Evolutionary conservation across 371 early-diverging fungal species (phyloP).

Genomic region (Lichtheimia hyalospora): DNA sequence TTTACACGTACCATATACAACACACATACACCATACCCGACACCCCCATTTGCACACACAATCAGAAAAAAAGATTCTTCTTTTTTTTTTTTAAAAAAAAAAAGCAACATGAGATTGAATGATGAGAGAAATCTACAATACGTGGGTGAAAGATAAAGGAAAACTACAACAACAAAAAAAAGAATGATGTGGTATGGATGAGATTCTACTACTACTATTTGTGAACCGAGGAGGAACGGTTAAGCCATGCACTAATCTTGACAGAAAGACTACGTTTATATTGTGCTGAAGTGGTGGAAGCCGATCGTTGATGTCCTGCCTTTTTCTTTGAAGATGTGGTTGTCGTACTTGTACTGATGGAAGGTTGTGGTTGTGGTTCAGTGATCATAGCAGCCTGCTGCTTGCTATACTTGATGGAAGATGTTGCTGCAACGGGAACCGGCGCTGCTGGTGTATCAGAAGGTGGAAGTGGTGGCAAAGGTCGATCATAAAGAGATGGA

Average conservation of each 20-base stretch:
- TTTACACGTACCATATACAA: too few species aligned
- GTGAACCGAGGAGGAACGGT: slow-evolving; percentile 19
- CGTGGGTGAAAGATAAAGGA: neutral
- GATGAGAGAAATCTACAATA: too few species aligned
- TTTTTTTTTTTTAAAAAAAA: too few species aligned
- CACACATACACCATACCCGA: too few species aligned
- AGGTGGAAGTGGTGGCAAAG: slow-evolving; percentile 6
- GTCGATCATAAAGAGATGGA: slow-evolving; percentile 3
- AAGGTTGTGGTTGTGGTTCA: neutral
- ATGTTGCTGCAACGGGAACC: slow-evolving; percentile 2
- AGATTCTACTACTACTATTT: slow-evolving; percentile 2
- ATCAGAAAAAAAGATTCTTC: too few species aligned
- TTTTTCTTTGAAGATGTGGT: neutral
- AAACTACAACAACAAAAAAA: too few species aligned
- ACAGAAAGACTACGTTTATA: slow-evolving; percentile 4
- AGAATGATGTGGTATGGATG: neutral
- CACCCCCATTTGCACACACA: too few species aligned
- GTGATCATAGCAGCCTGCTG: slow-evolving; percentile 4
- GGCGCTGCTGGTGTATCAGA: slow-evolving; percentile 8
- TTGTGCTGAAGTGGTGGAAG: slow-evolving; percentile 1
- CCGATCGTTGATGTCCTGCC: slow-evolving; percentile 8
- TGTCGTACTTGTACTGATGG: neutral
- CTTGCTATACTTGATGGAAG: slow-evolving; percentile 2
- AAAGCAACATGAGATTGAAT: too few species aligned
- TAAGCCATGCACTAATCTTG: slow-evolving; percentile 15